Evolutionary conservation across 2,329 filamentous ascomycete species (phyloP).

Genomic region (Pezicula carpinea): DNA sequence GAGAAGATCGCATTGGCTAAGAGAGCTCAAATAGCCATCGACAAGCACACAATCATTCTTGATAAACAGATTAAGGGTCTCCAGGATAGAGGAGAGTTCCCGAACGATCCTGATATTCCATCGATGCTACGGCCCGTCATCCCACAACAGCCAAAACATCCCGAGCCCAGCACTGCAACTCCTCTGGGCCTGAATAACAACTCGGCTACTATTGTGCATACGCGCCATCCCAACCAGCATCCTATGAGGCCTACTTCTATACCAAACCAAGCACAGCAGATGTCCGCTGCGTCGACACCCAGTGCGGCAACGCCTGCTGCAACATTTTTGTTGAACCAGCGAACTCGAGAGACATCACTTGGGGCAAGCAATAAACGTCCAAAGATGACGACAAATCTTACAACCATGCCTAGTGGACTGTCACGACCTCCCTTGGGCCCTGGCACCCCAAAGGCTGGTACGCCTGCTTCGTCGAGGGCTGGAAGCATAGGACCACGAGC

Average conservation of each 20-base stretch:
- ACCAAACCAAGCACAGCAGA: constrained; percentile 19
- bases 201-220: constrained; percentile 15
- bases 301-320: constrained; percentile 57
- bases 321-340: constrained; percentile 53
- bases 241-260: constrained; percentile 15
- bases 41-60: constrained; percentile 59
- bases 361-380: constrained; percentile 53
- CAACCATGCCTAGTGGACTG: constrained; percentile 49
- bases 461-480: constrained; percentile 35
- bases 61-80: constrained; percentile 59
- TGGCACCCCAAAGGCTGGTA: constrained; percentile 51
- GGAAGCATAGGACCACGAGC: constrained; percentile 58
- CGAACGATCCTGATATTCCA: constrained; percentile 51
- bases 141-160: constrained; percentile 38
- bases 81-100: constrained; percentile 51
- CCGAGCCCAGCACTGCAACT: constrained; percentile 14
- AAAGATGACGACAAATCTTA: constrained; percentile 36
- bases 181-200: constrained; percentile 22
- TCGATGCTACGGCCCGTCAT: constrained; percentile 56
- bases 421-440: constrained; percentile 60
- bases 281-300: constrained; percentile 34
- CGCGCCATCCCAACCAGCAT: constrained; percentile 25
- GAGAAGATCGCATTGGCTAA: constrained; percentile 70
- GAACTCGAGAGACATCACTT: constrained; percentile 52
- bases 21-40: constrained; percentile 55